phyloP scores from a whole-genome alignment of 2,329 filamentous ascomycete genomes.

The Cryphonectria naterciae region DNA sequence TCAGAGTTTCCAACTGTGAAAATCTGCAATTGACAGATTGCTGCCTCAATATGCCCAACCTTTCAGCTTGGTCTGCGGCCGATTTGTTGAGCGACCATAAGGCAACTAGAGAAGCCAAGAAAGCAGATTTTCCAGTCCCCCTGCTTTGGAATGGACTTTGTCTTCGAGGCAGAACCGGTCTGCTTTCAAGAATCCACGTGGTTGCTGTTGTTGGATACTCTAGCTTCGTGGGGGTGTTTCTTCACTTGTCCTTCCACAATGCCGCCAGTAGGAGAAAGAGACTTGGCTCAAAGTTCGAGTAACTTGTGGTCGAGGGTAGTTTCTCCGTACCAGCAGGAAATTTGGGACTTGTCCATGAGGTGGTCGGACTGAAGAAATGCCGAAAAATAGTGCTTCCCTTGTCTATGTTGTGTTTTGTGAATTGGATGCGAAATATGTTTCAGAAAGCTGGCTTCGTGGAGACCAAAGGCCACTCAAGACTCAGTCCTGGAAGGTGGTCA shows the following conservation, averaged over 20 bases:
- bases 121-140: neutral
- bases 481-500: neutral
- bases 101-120: neutral
- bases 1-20: neutral
- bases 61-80: neutral
- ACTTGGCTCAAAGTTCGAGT: neutral
- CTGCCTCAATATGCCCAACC: neutral
- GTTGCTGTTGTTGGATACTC: neutral
- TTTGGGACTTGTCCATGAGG: neutral
- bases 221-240: neutral
- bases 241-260: neutral
- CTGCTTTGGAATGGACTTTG: neutral
- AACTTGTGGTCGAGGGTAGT: neutral
- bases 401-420: neutral
- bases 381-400: neutral
- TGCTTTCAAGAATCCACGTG: neutral
- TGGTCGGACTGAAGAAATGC: neutral
- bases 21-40: neutral
- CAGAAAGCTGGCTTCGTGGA: neutral
- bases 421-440: neutral
- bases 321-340: neutral
- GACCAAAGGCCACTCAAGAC: neutral
- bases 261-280: neutral
- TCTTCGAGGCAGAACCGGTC: neutral
- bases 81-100: neutral